These are phyloP conservation scores for Penicillium roqueforti DNA, from an alignment of 495 filamentous ascomycete genomes.

Conservation along the genomic window DNA sequence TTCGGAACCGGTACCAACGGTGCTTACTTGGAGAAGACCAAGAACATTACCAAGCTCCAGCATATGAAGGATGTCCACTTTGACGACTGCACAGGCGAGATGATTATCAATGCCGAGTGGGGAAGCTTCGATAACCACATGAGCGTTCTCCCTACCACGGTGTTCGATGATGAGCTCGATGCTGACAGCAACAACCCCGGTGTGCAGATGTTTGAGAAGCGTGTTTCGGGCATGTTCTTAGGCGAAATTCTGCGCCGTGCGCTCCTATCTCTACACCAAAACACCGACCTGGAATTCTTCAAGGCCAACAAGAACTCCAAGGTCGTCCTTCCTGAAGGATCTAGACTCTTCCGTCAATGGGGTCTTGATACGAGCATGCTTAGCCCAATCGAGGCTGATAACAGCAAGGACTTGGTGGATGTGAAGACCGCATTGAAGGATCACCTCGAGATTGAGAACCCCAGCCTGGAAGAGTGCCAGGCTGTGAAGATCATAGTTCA, in stretches of 20 bases:
- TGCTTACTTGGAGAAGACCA: slow-evolving; percentile 67
- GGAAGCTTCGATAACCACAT: slow-evolving; percentile 95
- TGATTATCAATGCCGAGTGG: slow-evolving; percentile 99
- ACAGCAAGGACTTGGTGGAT: slow-evolving; percentile 53
- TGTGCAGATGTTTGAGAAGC: slow-evolving; percentile 98
- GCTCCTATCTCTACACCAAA: slow-evolving; percentile 61
- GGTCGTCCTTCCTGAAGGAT: slow-evolving; percentile 59
- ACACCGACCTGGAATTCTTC: slow-evolving; percentile 61
- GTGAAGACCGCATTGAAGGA: slow-evolving; percentile 74
- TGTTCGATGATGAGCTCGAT: slow-evolving; percentile 78
- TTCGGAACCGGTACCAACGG: slow-evolving; percentile 92
- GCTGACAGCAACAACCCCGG: slow-evolving; percentile 82
- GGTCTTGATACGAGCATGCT: slow-evolving; percentile 85
- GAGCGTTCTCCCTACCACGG: slow-evolving; percentile 77
- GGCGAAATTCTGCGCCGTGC: slow-evolving; percentile 86
- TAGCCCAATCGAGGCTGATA: slow-evolving; percentile 74
- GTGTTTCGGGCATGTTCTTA: slow-evolving; percentile 96
- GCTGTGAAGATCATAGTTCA: slow-evolving; percentile 75
- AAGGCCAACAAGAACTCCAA: slow-evolving; percentile 64
- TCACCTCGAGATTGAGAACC: slow-evolving; percentile 64
- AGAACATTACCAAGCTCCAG: slow-evolving; percentile 46
- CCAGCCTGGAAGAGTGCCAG: slow-evolving; percentile 71
- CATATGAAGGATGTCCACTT: slow-evolving; percentile 53
- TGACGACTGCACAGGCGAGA: slow-evolving; percentile 79
- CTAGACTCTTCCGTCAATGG: slow-evolving; percentile 74